phyloP scores from a whole-genome alignment of 192 early-diverging fungal species.

The Thoreauomyces humboldtii region DNA sequence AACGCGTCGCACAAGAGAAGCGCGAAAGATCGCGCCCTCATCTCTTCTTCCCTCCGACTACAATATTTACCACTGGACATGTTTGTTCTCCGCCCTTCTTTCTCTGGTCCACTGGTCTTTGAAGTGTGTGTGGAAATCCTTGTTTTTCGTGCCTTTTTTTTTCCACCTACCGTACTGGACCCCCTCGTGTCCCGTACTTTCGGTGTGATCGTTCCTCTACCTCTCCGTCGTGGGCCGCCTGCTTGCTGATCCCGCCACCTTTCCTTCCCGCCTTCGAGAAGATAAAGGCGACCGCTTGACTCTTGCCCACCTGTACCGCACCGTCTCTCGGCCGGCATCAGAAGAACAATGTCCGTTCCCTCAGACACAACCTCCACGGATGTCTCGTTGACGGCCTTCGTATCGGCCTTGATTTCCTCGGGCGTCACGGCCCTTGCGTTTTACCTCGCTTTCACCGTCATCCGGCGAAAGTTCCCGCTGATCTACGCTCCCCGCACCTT shows the following conservation, averaged over 20 bases:
- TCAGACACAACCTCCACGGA: neutral
- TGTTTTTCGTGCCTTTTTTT: no score
- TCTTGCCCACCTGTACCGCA: neutral
- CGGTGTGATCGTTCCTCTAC: neutral
- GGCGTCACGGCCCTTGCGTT: constrained; percentile 14
- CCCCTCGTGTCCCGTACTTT: no score
- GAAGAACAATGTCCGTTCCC: neutral
- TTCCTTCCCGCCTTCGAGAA: neutral
- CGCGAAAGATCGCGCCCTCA: no score
- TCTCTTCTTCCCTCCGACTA: no score
- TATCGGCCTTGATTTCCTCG: constrained; percentile 4
- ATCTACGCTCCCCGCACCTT: constrained; percentile 27
- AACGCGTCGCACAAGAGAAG: no score
- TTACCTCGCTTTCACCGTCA: constrained; percentile 3
- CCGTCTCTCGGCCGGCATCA: neutral
- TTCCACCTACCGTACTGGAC: no score
- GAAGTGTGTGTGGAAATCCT: no score
- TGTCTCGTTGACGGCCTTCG: constrained; percentile 16
- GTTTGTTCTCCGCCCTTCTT: no score
- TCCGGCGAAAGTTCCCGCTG: constrained; percentile 9
- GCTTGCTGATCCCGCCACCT: neutral
- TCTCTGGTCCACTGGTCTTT: no score
- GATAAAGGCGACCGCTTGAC: neutral
- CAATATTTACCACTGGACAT: no score
- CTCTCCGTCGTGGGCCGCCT: neutral